These are phyloP conservation scores for Aspergillus leporis DNA, from an alignment of 495 filamentous ascomycete species.

Conservation along the genomic window DNA sequence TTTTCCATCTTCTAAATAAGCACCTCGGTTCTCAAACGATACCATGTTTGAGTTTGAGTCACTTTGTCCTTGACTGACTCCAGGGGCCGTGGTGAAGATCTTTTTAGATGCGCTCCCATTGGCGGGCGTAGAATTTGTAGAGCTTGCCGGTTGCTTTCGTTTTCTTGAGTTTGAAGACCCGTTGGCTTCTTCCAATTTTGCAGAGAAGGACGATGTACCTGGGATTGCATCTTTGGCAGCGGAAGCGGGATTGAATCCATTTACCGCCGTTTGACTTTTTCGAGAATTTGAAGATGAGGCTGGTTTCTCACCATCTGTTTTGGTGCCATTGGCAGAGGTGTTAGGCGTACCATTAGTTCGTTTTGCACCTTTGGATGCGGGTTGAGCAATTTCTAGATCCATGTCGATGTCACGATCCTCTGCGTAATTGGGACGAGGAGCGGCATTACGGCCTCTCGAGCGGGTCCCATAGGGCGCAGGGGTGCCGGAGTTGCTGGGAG, in stretches of 20 bases:
- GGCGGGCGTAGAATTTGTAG: conserved; percentile 36
- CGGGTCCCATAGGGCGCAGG: conserved; percentile 89
- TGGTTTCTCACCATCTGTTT: conserved; percentile 44
- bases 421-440: conserved; percentile 88
- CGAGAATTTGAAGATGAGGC: conserved; percentile 41
- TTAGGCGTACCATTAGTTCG: conserved; percentile 36
- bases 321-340: conserved; percentile 36
- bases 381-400: conserved; percentile 62
- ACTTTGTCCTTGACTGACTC: conserved; percentile 36
- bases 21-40: conserved; percentile 72
- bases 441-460: conserved; percentile 85
- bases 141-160: conserved; percentile 71
- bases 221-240: conserved; percentile 58
- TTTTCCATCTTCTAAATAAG: conserved; percentile 71
- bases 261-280: conserved; percentile 42
- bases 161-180: conserved; percentile 58
- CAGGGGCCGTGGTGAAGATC: conserved; percentile 48
- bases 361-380: conserved; percentile 46
- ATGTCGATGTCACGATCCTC: conserved; percentile 93
- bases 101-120: conserved; percentile 42
- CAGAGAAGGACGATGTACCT: conserved; percentile 62
- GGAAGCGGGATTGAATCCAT: conserved; percentile 29
- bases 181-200: conserved; percentile 45
- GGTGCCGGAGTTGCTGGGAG: conserved; percentile 43
- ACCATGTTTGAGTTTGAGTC: conserved; percentile 81